A percentile compares a stretch with the other conserved stretches of the same genome.
These are phyloP conservation scores for Henckelia pumila DNA, from an alignment of 257 asterid genomes.

Conservation along the genomic window DNA sequence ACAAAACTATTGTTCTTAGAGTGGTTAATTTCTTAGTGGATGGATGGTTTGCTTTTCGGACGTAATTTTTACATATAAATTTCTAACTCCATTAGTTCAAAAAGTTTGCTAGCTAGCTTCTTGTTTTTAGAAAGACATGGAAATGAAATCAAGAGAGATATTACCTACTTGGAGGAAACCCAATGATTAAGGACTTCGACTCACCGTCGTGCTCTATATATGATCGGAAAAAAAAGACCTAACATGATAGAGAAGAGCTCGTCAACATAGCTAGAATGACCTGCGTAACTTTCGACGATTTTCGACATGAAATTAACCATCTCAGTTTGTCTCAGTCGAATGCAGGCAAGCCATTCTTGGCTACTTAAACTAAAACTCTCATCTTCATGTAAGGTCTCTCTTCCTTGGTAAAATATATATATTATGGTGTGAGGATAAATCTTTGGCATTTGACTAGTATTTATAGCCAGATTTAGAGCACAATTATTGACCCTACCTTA, in stretches of 20 bases:
- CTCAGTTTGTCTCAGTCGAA: background rate
- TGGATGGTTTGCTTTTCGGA: no score
- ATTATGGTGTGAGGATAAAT: background rate
- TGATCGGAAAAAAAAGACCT: background rate
- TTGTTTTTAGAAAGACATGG: background rate
- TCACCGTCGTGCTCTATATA: no score
- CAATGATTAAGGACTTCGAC: no score
- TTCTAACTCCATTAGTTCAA: no score
- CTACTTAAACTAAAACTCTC: background rate
- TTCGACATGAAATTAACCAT: no score
- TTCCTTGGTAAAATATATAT: background rate
- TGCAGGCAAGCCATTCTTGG: conserved; percentile 17
- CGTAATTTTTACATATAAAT: no score
- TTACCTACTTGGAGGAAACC: no score
- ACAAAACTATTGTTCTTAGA: background rate
- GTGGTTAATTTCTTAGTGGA: background rate
- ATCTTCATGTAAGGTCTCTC: background rate
- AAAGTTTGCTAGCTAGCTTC: no score
- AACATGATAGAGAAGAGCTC: background rate
- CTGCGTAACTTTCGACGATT: background rate
- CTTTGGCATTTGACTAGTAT: no score
- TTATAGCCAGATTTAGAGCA: background rate
- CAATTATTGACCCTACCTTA: background rate
- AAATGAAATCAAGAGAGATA: no score
- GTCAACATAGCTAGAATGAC: background rate